Base-by-base conservation (phyloP, 768 basidiomycete genomes). In the Suillus brevipes region DNA sequence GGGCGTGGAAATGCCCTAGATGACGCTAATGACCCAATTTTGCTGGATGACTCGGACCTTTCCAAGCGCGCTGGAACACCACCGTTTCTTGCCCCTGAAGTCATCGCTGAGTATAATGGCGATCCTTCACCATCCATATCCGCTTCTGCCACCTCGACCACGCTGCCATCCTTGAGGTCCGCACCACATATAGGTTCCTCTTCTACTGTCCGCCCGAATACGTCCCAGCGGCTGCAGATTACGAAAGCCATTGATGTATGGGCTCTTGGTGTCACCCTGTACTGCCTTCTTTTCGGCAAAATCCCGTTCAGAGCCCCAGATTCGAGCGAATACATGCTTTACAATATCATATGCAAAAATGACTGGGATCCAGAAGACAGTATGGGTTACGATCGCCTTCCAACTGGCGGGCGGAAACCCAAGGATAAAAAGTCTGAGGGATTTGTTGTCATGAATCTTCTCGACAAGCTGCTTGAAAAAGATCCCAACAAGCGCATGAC, bases 231-330 rank as follows among this genome's bases (percentile, higher is more conserved):
- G 64, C 87, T 83, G 6, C 83, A 85, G 4, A 90, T 97, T 60
- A 94, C 94, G 47, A 94, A 95, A 75, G 89, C 94, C 4, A 97
- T 99, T 73, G 97, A 99, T 72, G 87, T 99, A 40, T 99, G 97
- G 97, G 97, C 97, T 0, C 84, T 99, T 3, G 97, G 97, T 28
- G 91, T 98, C 37, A 99, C 97, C 2, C 81, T 98, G 6, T 99
- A 94, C 78, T 97, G 95, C 73, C 85, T 99, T 55, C 84, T 99
- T 2, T 98, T 97, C 68, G 97, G 95, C 12, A 81, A 80, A 63
- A 86, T 90, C 2, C 97, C 97, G 2, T 99, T 95, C 77, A 79
- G 81, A 37, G 84, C 84, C 1, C 75, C 79, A n/a, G 78, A 74
- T 59, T 77, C 77, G 16, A 85, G 81, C 52, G 92, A 95, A 77